A percentile compares a stretch with the other conserved stretches of the same genome.
Evolutionary conservation across 179 eudicot genomes (phyloP).

Genomic region (Corrigiola litoralis): DNA sequence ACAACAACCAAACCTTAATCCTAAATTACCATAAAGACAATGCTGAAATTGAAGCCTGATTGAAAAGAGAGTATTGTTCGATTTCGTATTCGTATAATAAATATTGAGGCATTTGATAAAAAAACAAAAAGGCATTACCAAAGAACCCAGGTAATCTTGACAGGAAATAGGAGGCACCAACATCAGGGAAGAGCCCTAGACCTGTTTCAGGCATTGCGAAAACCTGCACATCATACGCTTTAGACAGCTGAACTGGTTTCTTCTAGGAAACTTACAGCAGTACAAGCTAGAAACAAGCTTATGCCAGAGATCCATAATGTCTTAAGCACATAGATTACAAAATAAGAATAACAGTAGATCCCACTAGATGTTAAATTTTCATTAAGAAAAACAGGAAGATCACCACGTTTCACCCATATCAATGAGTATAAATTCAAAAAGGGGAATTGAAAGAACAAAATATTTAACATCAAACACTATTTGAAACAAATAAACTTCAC

Average conservation of each 20-base stretch:
- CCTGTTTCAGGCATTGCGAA: conserved; percentile 98
- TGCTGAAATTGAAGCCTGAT: too few species aligned
- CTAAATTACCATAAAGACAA: too few species aligned
- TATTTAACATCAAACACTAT: too few species aligned
- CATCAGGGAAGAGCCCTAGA: conserved; percentile 82
- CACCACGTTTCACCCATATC: too few species aligned
- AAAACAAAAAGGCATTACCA: conserved; percentile 39
- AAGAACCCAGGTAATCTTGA: conserved; percentile 89
- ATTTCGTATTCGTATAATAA: not conserved
- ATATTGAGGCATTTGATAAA: not conserved
- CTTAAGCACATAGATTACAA: too few species aligned
- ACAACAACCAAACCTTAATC: too few species aligned
- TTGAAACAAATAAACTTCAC: too few species aligned
- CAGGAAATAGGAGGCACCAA: conserved; percentile 82
- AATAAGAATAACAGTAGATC: too few species aligned
- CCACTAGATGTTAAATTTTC: too few species aligned
- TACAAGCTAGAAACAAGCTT: not conserved
- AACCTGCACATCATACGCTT: conserved; percentile 36
- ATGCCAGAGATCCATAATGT: not conserved
- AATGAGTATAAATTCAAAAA: too few species aligned
- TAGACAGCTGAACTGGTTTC: conserved; percentile 10
- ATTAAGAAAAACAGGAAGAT: too few species aligned
- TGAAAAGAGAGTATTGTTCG: not conserved
- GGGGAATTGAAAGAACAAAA: too few species aligned
- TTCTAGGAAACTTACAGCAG: not conserved